Percentiles rank a stretch among this genome's conserved stretches.
phyloP scores from a whole-genome alignment of 2,329 filamentous ascomycete genomes.

The Phaeosphaeria sp. region DNA sequence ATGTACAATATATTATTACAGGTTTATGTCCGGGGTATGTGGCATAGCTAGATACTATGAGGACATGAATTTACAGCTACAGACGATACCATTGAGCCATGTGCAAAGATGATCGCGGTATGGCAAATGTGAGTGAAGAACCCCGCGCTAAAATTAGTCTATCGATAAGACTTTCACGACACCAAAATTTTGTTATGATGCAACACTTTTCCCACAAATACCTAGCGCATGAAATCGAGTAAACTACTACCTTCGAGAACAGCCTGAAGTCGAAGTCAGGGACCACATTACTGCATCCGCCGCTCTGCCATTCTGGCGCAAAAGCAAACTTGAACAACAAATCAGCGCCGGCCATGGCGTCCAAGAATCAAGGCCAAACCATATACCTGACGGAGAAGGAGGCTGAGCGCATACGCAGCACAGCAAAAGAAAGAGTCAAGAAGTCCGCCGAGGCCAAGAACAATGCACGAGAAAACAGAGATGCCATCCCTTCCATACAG shows the following conservation, averaged over 20 bases:
- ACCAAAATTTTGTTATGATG: background rate
- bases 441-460: constrained; percentile 24
- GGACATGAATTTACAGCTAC: too few relatives aligned
- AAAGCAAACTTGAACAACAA: background rate
- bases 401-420: constrained; percentile 32
- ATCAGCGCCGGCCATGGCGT: constrained; percentile 10
- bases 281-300: background rate
- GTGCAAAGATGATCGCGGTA: background rate
- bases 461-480: constrained; percentile 24
- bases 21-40: background rate
- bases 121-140: background rate
- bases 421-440: constrained; percentile 24
- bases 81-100: too few relatives aligned
- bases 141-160: background rate
- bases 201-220: background rate
- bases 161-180: constrained; percentile 1
- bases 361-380: constrained; percentile 25
- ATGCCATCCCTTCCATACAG: constrained; percentile 28
- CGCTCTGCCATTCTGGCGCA: background rate
- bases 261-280: too few relatives aligned
- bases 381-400: constrained; percentile 38
- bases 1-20: background rate
- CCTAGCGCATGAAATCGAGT: background rate
- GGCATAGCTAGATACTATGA: background rate
- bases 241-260: too few relatives aligned